phyloP scores from a whole-genome alignment of 441 rosid genomes.

The Flueggea neowawraea region DNA sequence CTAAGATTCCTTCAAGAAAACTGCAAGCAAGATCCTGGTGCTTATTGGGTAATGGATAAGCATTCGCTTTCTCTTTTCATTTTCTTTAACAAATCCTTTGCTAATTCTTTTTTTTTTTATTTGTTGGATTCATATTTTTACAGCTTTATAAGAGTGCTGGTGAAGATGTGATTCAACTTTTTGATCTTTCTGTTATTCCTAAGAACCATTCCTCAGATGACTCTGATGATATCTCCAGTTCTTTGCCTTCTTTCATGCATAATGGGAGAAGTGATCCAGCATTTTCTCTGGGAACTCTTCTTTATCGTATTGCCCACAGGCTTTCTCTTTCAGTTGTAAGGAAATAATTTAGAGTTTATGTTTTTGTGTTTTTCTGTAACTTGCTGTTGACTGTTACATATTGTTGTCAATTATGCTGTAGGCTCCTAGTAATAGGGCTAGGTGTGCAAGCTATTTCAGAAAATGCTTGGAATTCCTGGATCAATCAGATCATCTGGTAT shows the following conservation, averaged over 20 bases:
- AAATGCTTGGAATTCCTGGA: constrained; percentile 85
- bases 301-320: constrained; percentile 89
- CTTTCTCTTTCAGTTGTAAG: constrained; percentile 86
- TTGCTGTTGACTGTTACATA: constrained; percentile 12
- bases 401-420: constrained; percentile 27
- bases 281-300: constrained; percentile 87
- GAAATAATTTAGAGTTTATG: constrained; percentile 16
- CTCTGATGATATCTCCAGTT: constrained; percentile 46
- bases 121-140: constrained; percentile 13
- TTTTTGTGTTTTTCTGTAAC: background rate
- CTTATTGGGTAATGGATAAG: constrained; percentile 67
- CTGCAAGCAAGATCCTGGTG: constrained; percentile 97
- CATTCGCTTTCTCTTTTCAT: too few relatives aligned
- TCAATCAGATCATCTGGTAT: constrained; percentile 86
- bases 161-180: constrained; percentile 91
- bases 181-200: constrained; percentile 86
- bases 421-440: constrained; percentile 70
- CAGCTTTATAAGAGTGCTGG: constrained; percentile 96
- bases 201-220: constrained; percentile 53
- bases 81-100: too few relatives aligned
- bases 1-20: constrained; percentile 91
- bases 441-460: constrained; percentile 76
- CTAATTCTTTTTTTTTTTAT: constrained; percentile 6
- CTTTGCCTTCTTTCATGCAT: constrained; percentile 58
- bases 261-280: constrained; percentile 66